Evolutionary conservation across 768 basidiomycete species (phyloP), one percentile per base, ranked within the genome.

Genomic region (Hericium erinaceus): DNA sequence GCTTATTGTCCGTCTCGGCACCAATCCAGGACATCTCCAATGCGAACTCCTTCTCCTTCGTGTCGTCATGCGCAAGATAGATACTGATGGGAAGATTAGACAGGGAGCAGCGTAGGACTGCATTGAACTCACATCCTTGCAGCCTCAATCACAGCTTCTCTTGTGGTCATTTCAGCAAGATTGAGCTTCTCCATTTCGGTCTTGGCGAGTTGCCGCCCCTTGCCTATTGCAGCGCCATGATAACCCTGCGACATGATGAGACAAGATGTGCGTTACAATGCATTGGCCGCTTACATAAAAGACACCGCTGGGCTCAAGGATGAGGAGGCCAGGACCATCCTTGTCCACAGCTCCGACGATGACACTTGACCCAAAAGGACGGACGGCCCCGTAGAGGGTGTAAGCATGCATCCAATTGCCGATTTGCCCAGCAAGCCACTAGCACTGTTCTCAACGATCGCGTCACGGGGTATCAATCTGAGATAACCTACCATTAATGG

Each of bases 1-100:
- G 94, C 51, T 85, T 69, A 55, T 84, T 83, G 33, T 84, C 82
- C 37, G 88, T 90, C 72, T 95, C 92, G 38, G 83, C 79, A 40
- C 93, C 84, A 58, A 98, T 85, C 97, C 97, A 99, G 39, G 94
- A 90, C 80, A 99, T 83, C 73, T 99, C 97, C 26, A 99, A 81
- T 69, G 98, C 97, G 62, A 99, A 98, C 52, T 95, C 91, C 69
- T 98, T 98, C 75, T 98, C 95, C 72, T 98, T 97, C 60, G 90
- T 85, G 68, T 98, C 97, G 61, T 98, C 95, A 67, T 99, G 97
- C 15, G 97, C 94, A 41, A 92, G 82, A 72, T 99, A 93, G 68
- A 98, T 95, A 68, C 95, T 99, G 68, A 28, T 48, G 52, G 15
- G 44, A 16, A 15, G 26, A 15, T 60, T 56, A 60, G 58, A n/a